Evolutionary conservation across 257 asterid species (phyloP).

Genomic region (Solanum paucissectum): DNA sequence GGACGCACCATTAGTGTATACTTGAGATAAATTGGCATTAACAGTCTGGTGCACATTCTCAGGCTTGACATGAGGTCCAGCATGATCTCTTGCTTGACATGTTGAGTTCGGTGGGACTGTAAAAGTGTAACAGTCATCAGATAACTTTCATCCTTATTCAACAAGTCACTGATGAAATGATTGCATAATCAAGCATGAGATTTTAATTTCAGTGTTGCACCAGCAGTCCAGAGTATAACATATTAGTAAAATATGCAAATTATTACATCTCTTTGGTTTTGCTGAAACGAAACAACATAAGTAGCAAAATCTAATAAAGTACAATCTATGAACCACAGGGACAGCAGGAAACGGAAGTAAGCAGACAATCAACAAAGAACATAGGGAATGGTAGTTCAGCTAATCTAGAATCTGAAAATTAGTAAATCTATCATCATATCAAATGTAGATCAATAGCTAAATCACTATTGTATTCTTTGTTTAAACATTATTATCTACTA

Average conservation of each 20-base stretch:
- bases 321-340: not conserved
- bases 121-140: not conserved
- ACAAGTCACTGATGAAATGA: not conserved
- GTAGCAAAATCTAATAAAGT: not conserved
- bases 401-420: not conserved
- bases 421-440: not conserved
- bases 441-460: too few relatives aligned
- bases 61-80: conserved; percentile 35
- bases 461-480: not conserved
- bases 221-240: not conserved
- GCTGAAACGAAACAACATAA: not conserved
- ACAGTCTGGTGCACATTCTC: conserved; percentile 42
- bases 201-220: not conserved
- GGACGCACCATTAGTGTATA: conserved; percentile 37
- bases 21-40: conserved; percentile 24
- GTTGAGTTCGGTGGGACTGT: conserved; percentile 41
- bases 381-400: not conserved
- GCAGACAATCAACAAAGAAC: not conserved
- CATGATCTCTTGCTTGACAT: conserved; percentile 29
- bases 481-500: not conserved
- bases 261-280: not conserved
- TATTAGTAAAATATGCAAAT: not conserved
- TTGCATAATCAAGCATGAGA: not conserved
- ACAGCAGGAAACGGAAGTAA: not conserved
- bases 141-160: not conserved